Evolutionary conservation across 257 asterid genomes (phyloP).

Genomic region (Vinca minor): DNA sequence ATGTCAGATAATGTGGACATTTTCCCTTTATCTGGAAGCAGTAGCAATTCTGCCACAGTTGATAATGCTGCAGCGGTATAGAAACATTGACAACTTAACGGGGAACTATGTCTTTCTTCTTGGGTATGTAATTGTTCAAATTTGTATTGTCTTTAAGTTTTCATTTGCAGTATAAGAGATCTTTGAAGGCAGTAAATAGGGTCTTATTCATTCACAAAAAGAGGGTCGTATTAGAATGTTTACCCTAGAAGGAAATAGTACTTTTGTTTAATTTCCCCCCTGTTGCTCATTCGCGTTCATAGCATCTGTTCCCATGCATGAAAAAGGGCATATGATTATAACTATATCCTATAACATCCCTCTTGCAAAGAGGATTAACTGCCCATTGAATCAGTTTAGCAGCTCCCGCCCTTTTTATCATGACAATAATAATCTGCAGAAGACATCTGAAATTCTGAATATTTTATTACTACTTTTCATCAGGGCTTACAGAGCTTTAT

Average conservation of each 20-base stretch:
- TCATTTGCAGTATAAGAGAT: not conserved
- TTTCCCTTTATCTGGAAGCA: slow-evolving; percentile 44
- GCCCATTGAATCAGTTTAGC: not conserved
- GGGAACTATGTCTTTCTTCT: slow-evolving; percentile 44
- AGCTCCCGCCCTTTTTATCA: too few relatives aligned
- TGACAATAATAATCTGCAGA: not conserved
- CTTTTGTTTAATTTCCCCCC: too few relatives aligned
- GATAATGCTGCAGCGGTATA: slow-evolving; percentile 34
- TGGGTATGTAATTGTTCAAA: slow-evolving; percentile 25
- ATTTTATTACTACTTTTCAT: not conserved
- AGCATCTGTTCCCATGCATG: not conserved
- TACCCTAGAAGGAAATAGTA: too few relatives aligned
- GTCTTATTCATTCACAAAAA: not conserved
- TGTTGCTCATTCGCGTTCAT: not conserved
- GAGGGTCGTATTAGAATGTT: not conserved
- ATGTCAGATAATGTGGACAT: slow-evolving; percentile 34
- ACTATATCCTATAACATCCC: not conserved
- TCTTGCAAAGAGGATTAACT: not conserved
- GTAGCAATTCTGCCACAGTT: slow-evolving; percentile 45
- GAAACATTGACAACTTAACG: slow-evolving; percentile 41
- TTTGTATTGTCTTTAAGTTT: not conserved
- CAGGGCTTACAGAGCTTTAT: slow-evolving; percentile 40
- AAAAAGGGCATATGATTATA: not conserved
- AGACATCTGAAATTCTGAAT: slow-evolving; percentile 2
- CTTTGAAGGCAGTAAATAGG: too few relatives aligned